Evolutionary conservation across 345 rosid genomes (phyloP), one percentile per base, ranked within the genome.

Genomic region (Fremontodendron californicum): DNA sequence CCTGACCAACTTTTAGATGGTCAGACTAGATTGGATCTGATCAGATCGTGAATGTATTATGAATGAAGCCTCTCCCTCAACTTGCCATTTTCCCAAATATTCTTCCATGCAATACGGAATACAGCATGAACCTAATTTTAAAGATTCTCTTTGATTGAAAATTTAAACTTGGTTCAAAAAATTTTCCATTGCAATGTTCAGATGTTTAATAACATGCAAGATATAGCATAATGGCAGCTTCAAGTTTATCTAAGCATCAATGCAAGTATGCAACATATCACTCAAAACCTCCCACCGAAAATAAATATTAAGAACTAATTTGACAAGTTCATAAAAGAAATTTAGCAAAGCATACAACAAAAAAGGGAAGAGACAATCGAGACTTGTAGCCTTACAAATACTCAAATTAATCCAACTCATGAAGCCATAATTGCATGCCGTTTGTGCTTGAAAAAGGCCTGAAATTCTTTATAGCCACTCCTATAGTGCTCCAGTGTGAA

Each of bases 401-500:
- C 35, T 64, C 2, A 9, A 61, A 74, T 4, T 19, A 60, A 69
- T 13, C 23, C 49, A 51, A 60, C 75, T 79, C 79, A 88, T 15
- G 82, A 83, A 74, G 88, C 86, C 64, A 85, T 79, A 68, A 79
- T 81, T 31, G 78, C 76, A 88, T n/a, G 10, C 43, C 10, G 43
- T 4, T 40, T 40, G 77, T 77, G 81, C 42, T 79, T 82, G 25
- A 83, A 49, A 81, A 92, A 79, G 55, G 87, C 88, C 76, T 82
- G 74, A 65, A 90, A 88, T 76, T 90, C 86, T 65, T 85, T 87
- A 52, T 94, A 92, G 27, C 91, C 92, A 15, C 81, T 88, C 84
- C 88, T 87, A 81, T 88, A 94, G 74, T 94, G 91, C 70, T 92
- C 98, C 78, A 94, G 64, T 12, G 96, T 86, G 83, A 92, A 88